Base-by-base conservation (phyloP, 2,329 filamentous ascomycete genomes). In the Arthroderma sp. region DNA sequence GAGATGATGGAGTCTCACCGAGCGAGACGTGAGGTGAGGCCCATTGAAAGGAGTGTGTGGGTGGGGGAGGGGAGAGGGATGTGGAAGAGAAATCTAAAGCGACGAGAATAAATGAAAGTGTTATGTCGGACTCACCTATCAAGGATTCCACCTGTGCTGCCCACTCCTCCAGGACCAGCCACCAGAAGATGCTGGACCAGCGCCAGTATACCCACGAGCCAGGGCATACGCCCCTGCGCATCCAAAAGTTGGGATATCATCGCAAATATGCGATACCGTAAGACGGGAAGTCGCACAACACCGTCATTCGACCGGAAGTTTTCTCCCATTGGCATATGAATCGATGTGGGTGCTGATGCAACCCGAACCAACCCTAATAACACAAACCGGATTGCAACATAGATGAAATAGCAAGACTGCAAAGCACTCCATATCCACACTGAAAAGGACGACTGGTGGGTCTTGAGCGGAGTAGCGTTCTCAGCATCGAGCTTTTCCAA, bases 171-270 rank as follows among this genome's bases (percentile, higher is more conserved):
- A 52, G 85, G 85, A 27, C 87, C 86, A 56, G 72, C 70, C 58
- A 89, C 66, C 56, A 80, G 73, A 53, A 78, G 72, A 71, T 83
- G 81, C 66, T 91, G 86, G 53, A 82, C 62, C 64, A 94, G 75
- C 46, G 83, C 83, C 48, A 91, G 62, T 54, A 77, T 69, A 59
- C 86, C 86, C 58, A 73, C 74, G 46, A 94, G 74, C 89, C 89
- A 96, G 51, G 89, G 89, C 86, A 94, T 94, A 64, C 86, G 83
- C 52, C 70, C 64, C 53, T 82, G 73, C 58, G 94, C 66, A 69
- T 87, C 80, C 54, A 87, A 66, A 50, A 94, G 65, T 61, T 78
- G 80, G 50, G 79, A 80, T 46, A 82, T 62, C 64, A 83, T 85
- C 55, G 78, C 71, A 80, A 84, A 94, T 43, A 86, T 61, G 56